Evolutionary conservation across 78 protist genomes (phyloP).

Genomic region (Pigoraptor vietnamica): DNA sequence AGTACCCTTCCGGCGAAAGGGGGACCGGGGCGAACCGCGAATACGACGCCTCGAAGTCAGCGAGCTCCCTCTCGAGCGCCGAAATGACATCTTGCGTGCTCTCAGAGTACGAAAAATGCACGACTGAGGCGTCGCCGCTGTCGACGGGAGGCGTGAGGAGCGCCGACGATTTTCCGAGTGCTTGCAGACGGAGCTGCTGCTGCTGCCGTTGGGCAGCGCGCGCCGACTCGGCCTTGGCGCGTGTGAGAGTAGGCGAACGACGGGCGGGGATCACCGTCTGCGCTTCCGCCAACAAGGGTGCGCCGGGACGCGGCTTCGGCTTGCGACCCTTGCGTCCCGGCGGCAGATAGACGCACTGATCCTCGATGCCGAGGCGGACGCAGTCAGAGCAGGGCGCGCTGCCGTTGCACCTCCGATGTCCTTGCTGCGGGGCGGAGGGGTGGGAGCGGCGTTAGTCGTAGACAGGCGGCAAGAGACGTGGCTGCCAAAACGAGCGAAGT

Average conservation of each 20-base stretch:
- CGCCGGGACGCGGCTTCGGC: not conserved
- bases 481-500: too few relatives aligned
- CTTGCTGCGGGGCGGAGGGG: not conserved
- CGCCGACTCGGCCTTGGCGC: too few relatives aligned
- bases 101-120: not conserved
- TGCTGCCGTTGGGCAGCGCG: too few relatives aligned
- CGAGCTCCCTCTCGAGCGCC: not conserved
- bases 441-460: not conserved
- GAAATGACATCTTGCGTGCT: not conserved
- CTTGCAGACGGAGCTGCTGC: too few relatives aligned
- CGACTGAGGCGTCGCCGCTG: not conserved
- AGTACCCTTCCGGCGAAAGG: not conserved
- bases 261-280: too few relatives aligned
- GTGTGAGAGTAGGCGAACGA: not conserved
- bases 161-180: not conserved
- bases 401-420: not conserved
- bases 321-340: not conserved
- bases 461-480: not conserved
- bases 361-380: not conserved
- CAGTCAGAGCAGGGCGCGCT: not conserved
- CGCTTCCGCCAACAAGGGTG: too few relatives aligned
- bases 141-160: not conserved
- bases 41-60: not conserved
- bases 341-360: not conserved
- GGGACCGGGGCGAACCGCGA: not conserved